Conservation (phyloP, 176 grass and related monocot species). For the Carex pumila region DNA sequence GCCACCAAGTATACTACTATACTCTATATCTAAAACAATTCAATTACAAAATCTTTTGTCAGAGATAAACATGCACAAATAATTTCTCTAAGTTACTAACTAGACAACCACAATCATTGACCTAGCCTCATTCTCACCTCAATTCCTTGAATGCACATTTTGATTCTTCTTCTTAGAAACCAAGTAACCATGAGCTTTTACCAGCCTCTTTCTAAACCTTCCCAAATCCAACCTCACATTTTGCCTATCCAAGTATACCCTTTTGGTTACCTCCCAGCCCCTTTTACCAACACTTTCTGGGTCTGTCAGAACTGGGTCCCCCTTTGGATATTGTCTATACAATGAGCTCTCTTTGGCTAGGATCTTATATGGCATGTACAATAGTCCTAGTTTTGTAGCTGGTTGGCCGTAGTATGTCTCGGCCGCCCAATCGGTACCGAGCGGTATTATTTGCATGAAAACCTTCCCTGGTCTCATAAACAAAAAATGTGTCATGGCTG, state of each 20-base stretch:
- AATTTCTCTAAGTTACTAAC: not conserved
- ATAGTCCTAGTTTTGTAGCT: constrained; percentile 36
- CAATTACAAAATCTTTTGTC: constrained; percentile 25
- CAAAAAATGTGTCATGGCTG: constrained; percentile 87
- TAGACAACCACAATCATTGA: not conserved
- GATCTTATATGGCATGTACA: constrained; percentile 72
- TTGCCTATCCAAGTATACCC: constrained; percentile 78
- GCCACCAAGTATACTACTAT: not conserved
- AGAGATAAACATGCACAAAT: constrained; percentile 17
- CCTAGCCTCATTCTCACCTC: not conserved
- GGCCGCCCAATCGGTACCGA: constrained; percentile 67
- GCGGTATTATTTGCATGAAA: constrained; percentile 80
- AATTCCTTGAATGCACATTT: not conserved
- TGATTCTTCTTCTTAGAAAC: constrained; percentile 18
- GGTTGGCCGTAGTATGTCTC: constrained; percentile 63
- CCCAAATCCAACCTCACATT: constrained; percentile 59
- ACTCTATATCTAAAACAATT: constrained; percentile 22
- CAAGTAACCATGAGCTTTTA: constrained; percentile 41
- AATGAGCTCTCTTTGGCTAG: constrained; percentile 63
- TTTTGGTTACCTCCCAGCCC: constrained; percentile 86
- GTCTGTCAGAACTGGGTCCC: constrained; percentile 66
- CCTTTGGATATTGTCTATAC: constrained; percentile 40
- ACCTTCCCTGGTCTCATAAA: constrained; percentile 74
- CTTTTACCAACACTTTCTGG: constrained; percentile 48
- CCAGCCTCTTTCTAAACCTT: constrained; percentile 45